phyloP scores from a whole-genome alignment of 2,329 filamentous ascomycete genomes.

The Aureobasidium sp. region DNA sequence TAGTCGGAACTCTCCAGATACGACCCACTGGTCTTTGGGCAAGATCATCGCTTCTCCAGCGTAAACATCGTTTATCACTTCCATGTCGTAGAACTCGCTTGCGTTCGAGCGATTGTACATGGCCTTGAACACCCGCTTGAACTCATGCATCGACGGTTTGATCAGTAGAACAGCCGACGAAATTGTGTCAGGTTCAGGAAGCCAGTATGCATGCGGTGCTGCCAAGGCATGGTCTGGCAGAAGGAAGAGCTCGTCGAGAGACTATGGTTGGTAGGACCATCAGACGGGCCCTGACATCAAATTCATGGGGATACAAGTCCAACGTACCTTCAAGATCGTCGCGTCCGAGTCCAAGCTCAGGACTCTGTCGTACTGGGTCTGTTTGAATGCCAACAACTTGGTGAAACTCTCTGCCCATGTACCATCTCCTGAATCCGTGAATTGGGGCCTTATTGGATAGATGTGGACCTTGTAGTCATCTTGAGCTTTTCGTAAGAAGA shows the following conservation, averaged over 20 bases:
- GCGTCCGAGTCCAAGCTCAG: slow-evolving; percentile 57
- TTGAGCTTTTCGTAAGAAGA: slow-evolving; percentile 42
- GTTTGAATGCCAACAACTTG: slow-evolving; percentile 62
- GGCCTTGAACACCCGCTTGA: slow-evolving; percentile 31
- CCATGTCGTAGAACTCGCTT: slow-evolving; percentile 55
- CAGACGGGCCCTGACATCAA: background rate
- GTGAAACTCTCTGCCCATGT: slow-evolving; percentile 60
- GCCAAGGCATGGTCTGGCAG: slow-evolving; percentile 54
- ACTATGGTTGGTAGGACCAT: slow-evolving; percentile 27
- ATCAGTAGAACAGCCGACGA: slow-evolving; percentile 53
- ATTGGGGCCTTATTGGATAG: slow-evolving; percentile 35
- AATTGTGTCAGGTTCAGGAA: slow-evolving; percentile 34
- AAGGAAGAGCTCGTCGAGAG: slow-evolving; percentile 65
- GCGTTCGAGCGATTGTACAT: slow-evolving; percentile 20
- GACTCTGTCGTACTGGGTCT: slow-evolving; percentile 54
- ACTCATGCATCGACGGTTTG: slow-evolving; percentile 50
- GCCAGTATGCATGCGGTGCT: slow-evolving; percentile 66
- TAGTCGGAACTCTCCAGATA: slow-evolving; percentile 56
- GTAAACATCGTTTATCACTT: slow-evolving; percentile 59
- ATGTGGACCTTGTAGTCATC: slow-evolving; percentile 44
- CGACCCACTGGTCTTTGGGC: slow-evolving; percentile 56
- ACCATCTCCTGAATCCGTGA: slow-evolving; percentile 29
- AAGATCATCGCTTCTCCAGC: slow-evolving; percentile 52
- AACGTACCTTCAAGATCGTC: slow-evolving; percentile 41
- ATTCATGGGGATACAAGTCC: background rate